Evolutionary conservation across 78 protist genomes (phyloP).

Genomic region (Creolimax fragrantissima): DNA sequence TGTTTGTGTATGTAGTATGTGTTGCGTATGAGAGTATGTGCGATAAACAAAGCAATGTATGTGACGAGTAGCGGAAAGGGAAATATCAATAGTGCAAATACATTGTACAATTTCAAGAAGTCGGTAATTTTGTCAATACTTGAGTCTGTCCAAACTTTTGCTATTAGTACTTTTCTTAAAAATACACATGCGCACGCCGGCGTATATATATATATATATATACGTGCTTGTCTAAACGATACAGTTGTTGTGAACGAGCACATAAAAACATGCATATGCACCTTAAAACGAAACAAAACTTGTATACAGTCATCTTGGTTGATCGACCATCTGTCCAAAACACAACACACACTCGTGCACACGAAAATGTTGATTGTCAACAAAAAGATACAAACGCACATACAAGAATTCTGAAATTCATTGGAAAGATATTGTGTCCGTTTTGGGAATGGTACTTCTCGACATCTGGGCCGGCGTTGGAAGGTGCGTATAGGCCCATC

Average conservation of each 20-base stretch:
- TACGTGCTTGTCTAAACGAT: neutral
- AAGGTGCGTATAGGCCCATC: neutral
- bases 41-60: too few relatives aligned
- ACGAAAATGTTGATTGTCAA: neutral
- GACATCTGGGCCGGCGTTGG: neutral
- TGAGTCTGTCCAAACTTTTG: too few relatives aligned
- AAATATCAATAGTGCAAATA: too few relatives aligned
- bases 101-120: too few relatives aligned
- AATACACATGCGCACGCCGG: neutral
- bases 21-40: neutral
- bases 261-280: neutral
- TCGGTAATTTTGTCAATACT: too few relatives aligned
- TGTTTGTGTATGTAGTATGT: neutral
- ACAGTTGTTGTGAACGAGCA: neutral
- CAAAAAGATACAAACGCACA: neutral
- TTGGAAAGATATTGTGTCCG: slow-evolving; percentile 18
- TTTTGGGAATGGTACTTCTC: neutral
- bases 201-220: neutral
- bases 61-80: too few relatives aligned
- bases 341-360: neutral
- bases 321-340: neutral
- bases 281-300: neutral
- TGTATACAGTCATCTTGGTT: too few relatives aligned
- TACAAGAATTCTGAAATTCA: neutral
- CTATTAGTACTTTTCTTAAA: too few relatives aligned